phyloP scores from a whole-genome alignment of 2,329 filamentous ascomycete genomes.

The Diaporthe ampelina region DNA sequence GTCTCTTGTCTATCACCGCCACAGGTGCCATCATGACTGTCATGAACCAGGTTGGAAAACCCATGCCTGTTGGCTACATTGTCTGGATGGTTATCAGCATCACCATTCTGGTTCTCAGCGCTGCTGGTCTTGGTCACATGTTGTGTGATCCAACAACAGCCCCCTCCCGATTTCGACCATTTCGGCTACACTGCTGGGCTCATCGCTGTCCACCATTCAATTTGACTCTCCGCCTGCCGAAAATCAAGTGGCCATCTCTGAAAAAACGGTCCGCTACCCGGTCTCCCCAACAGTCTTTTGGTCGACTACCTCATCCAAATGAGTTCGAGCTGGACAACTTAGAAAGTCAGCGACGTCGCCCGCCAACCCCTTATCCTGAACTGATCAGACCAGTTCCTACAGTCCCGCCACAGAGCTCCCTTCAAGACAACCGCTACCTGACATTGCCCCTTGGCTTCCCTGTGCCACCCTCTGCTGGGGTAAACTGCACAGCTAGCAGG shows the following conservation, averaged over 20 bases:
- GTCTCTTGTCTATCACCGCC: background rate
- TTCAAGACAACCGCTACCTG: background rate
- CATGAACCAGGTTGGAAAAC: background rate
- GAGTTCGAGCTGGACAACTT: constrained; percentile 27
- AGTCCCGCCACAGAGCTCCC: background rate
- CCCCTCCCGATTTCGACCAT: background rate
- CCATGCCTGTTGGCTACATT: background rate
- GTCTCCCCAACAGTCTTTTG: no score
- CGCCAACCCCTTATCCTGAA: background rate
- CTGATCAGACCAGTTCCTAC: background rate
- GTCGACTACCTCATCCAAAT: constrained; percentile 5
- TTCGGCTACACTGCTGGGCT: background rate
- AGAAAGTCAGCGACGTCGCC: background rate
- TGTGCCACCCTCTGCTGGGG: background rate
- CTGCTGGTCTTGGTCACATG: background rate
- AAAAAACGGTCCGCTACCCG: background rate
- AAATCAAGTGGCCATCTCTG: background rate
- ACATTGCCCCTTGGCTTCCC: background rate
- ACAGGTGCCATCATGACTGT: background rate
- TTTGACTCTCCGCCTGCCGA: background rate
- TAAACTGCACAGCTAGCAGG: background rate
- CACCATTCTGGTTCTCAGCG: background rate
- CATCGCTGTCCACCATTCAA: background rate
- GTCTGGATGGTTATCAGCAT: background rate
- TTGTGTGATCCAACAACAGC: background rate